Base-by-base conservation (phyloP, 441 rosid species). In the Daphne laureola region DNA sequence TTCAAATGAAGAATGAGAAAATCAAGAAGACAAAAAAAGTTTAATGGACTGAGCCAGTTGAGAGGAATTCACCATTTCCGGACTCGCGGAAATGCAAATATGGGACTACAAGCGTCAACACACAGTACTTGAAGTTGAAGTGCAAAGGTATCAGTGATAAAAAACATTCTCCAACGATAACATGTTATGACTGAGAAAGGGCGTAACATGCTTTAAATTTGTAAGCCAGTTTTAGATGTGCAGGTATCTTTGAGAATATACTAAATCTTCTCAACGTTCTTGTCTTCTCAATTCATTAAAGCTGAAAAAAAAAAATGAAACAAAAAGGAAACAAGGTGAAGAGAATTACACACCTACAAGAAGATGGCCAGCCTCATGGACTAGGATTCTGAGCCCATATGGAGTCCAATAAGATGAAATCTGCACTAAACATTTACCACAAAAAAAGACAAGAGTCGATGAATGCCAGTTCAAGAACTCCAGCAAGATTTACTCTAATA, bases 361-460 rank as follows among this genome's bases (percentile, higher is more conserved):
- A 59, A 88, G 84, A 77, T 88, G 95, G 51, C 96, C 98, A 0
- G 98, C 95, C 78, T 91, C 98, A 55, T 91, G 98, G 77, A 88
- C 89, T 43, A 91, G 60, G 64, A 91, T 86, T 53, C 93, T 71
- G 6, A 79, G 91, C 73, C 76, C 84, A 67, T 67, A 71, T 4
- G 96, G 95, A 67, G 95, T 95, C 98, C 98, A 91, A 59, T 72
- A 86, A 65, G 93, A 76, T 17, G 96, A 80, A 51, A 91, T 69
- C 70, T 81, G 87, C 40, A 93, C 96, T 59, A 86, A 68, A 66
- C 93, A 82, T 43, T 75, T 74, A 55, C 98, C 98, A 35, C 98
- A 95, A 27, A 88, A 93, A 57, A 86, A 77, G 56, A 72, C 46
- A 8, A 8, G 95, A 73, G 54, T 91, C 98, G 59, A 68, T 14